A percentile compares a stretch with the other conserved stretches of the same genome.
phyloP scores from a whole-genome alignment of 306 rosid species.

The Vicia sativa region DNA sequence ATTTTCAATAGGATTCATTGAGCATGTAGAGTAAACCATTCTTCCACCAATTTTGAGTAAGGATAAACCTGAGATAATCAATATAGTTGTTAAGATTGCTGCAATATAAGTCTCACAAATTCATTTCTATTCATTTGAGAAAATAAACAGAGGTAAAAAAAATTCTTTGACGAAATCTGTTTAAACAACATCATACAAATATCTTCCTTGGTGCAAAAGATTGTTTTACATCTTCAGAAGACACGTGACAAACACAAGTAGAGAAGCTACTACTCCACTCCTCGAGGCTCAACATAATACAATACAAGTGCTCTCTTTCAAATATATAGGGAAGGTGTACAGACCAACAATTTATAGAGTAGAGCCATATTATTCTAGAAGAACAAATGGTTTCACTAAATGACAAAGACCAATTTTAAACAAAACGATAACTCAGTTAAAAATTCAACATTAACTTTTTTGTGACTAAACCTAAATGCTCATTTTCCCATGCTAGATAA shows the following conservation, averaged over 20 bases:
- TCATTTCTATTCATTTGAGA: constrained; percentile 20
- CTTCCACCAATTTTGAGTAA: constrained; percentile 94
- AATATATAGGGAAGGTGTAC: constrained; percentile 3
- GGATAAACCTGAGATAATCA: constrained; percentile 65
- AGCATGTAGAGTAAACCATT: constrained; percentile 97
- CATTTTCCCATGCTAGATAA: constrained; percentile 19
- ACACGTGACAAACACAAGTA: constrained; percentile 7
- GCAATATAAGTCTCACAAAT: constrained; percentile 23
- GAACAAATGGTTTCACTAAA: constrained; percentile 15
- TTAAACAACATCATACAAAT: constrained; percentile 8
- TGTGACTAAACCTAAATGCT: constrained; percentile 13
- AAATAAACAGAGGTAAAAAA: constrained; percentile 25
- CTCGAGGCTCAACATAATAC: background rate
- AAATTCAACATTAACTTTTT: constrained; percentile 25
- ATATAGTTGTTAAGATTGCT: constrained; percentile 30
- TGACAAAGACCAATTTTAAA: background rate
- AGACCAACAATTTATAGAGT: constrained; percentile 24
- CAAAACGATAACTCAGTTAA: background rate
- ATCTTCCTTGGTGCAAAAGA: background rate
- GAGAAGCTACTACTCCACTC: constrained; percentile 16
- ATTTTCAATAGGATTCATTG: constrained; percentile 98
- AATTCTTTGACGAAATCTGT: constrained; percentile 26
- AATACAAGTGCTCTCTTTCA: constrained; percentile 1
- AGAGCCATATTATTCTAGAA: constrained; percentile 18
- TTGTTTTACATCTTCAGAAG: constrained; percentile 15